Evolutionary conservation across 345 rosid genomes (phyloP), one percentile per base, ranked within the genome.

Genomic region (Heritiera fomes): DNA sequence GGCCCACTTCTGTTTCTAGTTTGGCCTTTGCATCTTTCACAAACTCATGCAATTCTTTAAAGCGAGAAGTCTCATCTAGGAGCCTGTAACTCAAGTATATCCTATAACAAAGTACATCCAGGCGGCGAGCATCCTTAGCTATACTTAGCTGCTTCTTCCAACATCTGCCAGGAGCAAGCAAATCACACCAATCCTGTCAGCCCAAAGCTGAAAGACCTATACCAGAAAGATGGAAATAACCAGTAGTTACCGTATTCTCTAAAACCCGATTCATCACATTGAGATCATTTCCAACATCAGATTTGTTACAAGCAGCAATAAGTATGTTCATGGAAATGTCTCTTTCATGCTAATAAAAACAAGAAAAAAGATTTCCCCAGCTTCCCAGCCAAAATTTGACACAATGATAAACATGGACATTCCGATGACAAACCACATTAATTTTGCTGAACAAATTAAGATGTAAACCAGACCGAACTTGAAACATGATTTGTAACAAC

Each of bases 111-210:
- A 97, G 85, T 59, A 90, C 91, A 78, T 97, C 99, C 53, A 94
- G 76, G 50, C 98, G 83, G 17, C 99, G 90, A 46, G 99, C 99
- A 85, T 94, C 98, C 84, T 91, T 94, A 18, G 98, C 97, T 61
- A 87, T 84, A 70, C 79, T 78, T 17, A 96, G 86, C 86, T 96
- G 99, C 88, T 94, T 94, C 88, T 90, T 94, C 98, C 97, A 94
- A 83, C 85, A 91, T 67, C 99, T 92, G 91, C 68, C 64, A 83
- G 69, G 28, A 73, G 73, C 56, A 82, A 82, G 82, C 34, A 77
- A 77, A 84, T 50, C 50, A 83, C 17, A 78, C 11, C 77, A 83
- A 75, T 38, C 71, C 73, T 75, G 71, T 82, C 68, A 82, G 80
- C 65, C 52, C 64, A 58, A 28, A n/a, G 43, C 53, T 46, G 20